Evolutionary conservation across 2,329 filamentous ascomycete genomes (phyloP).

Genomic region (Curvularia sp.): DNA sequence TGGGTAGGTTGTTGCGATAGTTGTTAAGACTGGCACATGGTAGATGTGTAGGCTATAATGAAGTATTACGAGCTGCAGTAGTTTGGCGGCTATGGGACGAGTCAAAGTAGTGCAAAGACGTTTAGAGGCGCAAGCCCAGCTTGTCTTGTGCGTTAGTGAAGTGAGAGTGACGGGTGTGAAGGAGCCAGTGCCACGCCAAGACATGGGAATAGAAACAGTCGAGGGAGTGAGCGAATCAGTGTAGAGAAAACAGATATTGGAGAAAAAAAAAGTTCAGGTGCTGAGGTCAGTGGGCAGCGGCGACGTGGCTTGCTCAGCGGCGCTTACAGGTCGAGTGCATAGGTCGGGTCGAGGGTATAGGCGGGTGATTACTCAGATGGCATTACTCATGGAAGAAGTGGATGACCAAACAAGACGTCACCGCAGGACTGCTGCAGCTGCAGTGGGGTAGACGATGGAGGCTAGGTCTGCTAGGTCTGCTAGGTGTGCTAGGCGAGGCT

Average conservation of each 20-base stretch:
- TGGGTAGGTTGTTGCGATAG: conserved; percentile 6
- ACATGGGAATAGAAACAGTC: conserved; percentile 7
- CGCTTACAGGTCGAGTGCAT: conserved; percentile 22
- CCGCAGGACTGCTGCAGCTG: neutral
- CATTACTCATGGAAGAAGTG: conserved; percentile 8
- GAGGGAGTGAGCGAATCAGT: conserved; percentile 10
- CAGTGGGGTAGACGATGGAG: neutral
- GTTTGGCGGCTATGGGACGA: conserved; percentile 14
- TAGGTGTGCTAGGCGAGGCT: conserved; percentile 19
- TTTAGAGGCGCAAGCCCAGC: neutral
- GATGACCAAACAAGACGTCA: conserved; percentile 1
- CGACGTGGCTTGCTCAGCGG: conserved; percentile 21
- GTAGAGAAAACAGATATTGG: neutral
- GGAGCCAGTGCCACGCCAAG: conserved; percentile 5
- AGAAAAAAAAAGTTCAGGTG: conserved; percentile 14
- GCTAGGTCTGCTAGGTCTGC: conserved; percentile 16
- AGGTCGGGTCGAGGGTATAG: neutral
- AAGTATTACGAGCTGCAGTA: conserved; percentile 15
- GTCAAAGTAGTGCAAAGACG: neutral
- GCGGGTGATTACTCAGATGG: conserved; percentile 13
- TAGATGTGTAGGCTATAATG: neutral
- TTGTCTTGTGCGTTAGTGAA: conserved; percentile 4
- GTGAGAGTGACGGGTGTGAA: neutral
- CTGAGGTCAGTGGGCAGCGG: conserved; percentile 17
- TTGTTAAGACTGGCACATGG: neutral